These are phyloP conservation scores for Talaromyces verruculosus DNA, from an alignment of 2,329 filamentous ascomycete species.

Conservation along the genomic window DNA sequence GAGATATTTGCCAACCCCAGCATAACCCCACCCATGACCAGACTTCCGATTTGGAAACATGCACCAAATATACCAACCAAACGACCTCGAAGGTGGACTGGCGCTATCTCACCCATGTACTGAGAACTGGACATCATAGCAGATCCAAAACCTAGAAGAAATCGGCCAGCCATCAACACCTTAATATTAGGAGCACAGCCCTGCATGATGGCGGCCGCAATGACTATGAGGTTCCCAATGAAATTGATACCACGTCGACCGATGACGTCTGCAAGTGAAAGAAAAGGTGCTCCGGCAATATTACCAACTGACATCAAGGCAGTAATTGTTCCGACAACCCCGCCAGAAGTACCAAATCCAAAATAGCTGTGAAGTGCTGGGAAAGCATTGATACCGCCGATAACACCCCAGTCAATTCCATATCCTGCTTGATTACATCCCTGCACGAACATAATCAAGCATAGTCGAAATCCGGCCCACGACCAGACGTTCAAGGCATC, in stretches of 20 bases:
- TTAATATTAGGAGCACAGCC: constrained; percentile 29
- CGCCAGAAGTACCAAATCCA: constrained; percentile 43
- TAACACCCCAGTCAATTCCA: constrained; percentile 54
- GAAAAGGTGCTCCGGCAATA: constrained; percentile 52
- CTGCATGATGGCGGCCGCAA: constrained; percentile 47
- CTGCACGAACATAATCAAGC: constrained; percentile 48
- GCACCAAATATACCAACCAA: constrained; percentile 52
- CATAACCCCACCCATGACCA: constrained; percentile 47
- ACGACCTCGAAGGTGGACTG: constrained; percentile 40
- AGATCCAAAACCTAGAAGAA: constrained; percentile 41
- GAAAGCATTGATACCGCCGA: constrained; percentile 49
- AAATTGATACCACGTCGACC: constrained; percentile 54
- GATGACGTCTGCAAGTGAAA: constrained; percentile 53
- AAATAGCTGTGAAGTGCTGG: constrained; percentile 48
- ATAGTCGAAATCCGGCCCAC: constrained; percentile 43
- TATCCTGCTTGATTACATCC: constrained; percentile 52
- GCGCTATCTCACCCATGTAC: constrained; percentile 42
- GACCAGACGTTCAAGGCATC: constrained; percentile 46
- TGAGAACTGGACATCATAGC: constrained; percentile 41
- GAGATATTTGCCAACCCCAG: constrained; percentile 43
- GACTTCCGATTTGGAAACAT: constrained; percentile 48
- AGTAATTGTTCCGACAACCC: constrained; percentile 47
- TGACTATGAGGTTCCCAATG: constrained; percentile 47
- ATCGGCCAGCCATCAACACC: constrained; percentile 42
- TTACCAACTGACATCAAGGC: constrained; percentile 51